A percentile compares a stretch with the other conserved stretches of the same genome.
Evolutionary conservation across 306 rosid species (phyloP).

Genomic region (Fragaria nilgerrensis): DNA sequence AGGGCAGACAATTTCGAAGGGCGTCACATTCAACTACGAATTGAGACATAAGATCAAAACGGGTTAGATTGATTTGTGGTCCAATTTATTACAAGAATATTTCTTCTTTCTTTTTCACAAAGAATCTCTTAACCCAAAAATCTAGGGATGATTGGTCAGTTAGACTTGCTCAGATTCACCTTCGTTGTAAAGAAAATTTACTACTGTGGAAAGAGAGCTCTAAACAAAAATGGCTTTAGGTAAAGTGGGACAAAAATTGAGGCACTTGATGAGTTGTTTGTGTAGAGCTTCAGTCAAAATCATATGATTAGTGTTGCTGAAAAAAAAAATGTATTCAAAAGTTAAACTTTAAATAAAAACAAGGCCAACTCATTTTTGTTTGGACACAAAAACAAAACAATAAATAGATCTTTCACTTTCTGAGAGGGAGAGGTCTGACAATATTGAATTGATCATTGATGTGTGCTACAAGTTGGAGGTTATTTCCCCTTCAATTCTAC

Average conservation of each 20-base stretch:
- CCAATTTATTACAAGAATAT: slow-evolving; percentile 14
- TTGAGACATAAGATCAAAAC: slow-evolving; percentile 14
- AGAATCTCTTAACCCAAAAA: not conserved
- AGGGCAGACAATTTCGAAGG: slow-evolving; percentile 10
- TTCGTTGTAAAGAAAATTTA: not conserved
- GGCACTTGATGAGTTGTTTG: not conserved
- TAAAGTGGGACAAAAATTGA: not conserved
- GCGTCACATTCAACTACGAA: slow-evolving; percentile 29
- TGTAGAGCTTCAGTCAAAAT: not conserved
- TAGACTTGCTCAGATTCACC: not conserved
- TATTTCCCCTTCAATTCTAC: slow-evolving; percentile 27
- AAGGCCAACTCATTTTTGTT: not conserved
- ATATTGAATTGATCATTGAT: slow-evolving; percentile 21
- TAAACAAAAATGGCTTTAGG: not conserved
- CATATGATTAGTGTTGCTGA: not conserved
- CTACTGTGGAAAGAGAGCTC: not conserved
- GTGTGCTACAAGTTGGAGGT: slow-evolving; percentile 21
- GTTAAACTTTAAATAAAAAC: not conserved
- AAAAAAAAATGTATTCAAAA: not conserved
- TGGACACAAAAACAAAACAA: slow-evolving; percentile 4
- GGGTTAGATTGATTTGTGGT: slow-evolving; percentile 27
- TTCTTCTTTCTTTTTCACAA: slow-evolving; percentile 14
- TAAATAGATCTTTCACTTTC: slow-evolving; percentile 16
- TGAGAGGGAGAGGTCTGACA: slow-evolving; percentile 19
- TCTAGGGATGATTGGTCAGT: not conserved